A percentile compares a stretch with the other conserved stretches of the same genome.
Conservation (phyloP, 169 alveolate species). For the Plasmodium sp. region DNA sequence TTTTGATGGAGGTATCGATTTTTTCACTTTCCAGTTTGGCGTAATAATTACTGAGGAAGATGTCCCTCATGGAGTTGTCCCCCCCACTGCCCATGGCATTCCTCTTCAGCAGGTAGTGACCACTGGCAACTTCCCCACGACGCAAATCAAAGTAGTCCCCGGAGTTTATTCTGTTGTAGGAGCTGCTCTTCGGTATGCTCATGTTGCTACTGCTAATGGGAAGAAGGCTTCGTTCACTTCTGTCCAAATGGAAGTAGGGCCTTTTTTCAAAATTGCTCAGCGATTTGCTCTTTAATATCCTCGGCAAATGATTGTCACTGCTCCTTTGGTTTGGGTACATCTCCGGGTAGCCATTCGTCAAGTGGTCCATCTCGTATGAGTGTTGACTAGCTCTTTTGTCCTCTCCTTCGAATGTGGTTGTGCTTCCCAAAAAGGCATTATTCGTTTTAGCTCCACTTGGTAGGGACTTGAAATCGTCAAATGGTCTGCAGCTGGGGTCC, state of each 20-base stretch:
- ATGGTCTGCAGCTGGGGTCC: background rate
- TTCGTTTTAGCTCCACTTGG: background rate
- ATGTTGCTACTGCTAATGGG: background rate
- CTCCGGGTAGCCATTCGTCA: background rate
- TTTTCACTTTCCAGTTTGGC: constrained; percentile 25
- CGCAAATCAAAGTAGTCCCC: background rate
- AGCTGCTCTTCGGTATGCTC: background rate
- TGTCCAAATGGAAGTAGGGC: background rate
- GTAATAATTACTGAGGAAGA: background rate
- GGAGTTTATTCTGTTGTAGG: background rate
- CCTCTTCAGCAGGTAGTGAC: background rate
- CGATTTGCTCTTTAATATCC: background rate
- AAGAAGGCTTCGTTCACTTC: background rate
- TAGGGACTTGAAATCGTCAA: background rate
- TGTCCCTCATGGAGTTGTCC: background rate
- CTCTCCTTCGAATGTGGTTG: background rate
- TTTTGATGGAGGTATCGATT: background rate
- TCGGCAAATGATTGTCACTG: background rate
- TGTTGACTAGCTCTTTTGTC: background rate
- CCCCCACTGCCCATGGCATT: background rate
- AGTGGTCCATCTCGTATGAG: background rate
- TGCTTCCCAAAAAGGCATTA: background rate
- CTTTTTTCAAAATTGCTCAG: background rate
- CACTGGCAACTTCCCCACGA: background rate
- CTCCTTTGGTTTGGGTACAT: background rate